A percentile compares a stretch with the other conserved stretches of the same genome.
These are phyloP conservation scores for Coix lacrymajobi DNA, from an alignment of 176 grass and related monocot genomes.

Conservation along the genomic window DNA sequence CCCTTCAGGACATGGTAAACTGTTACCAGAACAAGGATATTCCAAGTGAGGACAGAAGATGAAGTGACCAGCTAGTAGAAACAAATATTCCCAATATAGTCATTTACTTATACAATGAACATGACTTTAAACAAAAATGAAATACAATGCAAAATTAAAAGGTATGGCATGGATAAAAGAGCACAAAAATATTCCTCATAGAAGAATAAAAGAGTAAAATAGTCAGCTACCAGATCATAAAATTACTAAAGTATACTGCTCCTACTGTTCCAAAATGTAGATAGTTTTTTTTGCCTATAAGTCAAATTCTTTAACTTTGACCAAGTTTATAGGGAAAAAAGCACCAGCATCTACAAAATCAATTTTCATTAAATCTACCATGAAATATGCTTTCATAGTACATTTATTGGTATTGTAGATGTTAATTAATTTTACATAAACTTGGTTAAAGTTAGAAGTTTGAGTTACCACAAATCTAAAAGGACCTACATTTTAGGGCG, in stretches of 20 bases:
- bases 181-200: not conserved
- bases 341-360: not conserved
- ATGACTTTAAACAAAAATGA: not conserved
- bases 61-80: not conserved
- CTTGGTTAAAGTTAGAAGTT: not conserved
- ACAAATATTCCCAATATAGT: not conserved
- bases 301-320: not conserved
- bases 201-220: not conserved
- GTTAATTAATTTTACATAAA: not conserved
- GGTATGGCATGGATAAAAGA: not conserved
- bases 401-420: not conserved
- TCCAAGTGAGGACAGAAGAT: slow-evolving; percentile 6
- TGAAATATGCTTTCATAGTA: not conserved
- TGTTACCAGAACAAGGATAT: slow-evolving; percentile 26
- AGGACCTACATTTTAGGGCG: not conserved
- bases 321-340: not conserved
- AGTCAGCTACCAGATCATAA: not conserved
- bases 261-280: not conserved
- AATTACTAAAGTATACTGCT: not conserved
- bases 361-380: not conserved
- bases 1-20: slow-evolving; percentile 90
- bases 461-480: not conserved
- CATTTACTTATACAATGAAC: not conserved
- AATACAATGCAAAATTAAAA: not conserved
- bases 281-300: not conserved